Evolutionary conservation across 2,329 filamentous ascomycete species (phyloP).

Genomic region (Fusarium euwallaceae): DNA sequence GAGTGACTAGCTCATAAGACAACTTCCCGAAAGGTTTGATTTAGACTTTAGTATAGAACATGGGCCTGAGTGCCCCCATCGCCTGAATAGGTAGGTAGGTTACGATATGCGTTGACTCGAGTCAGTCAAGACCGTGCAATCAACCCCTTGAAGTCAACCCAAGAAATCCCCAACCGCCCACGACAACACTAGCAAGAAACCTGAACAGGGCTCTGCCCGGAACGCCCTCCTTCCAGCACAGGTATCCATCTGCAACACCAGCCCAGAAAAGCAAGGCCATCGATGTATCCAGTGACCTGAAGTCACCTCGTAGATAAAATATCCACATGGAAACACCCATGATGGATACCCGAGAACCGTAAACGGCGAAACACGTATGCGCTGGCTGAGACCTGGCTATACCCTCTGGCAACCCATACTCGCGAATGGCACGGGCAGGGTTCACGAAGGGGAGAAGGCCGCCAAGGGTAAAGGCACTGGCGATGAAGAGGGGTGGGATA

Average conservation of each 20-base stretch:
- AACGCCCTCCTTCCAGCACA: conserved; percentile 43
- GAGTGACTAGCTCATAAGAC: neutral
- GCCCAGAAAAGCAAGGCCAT: conserved; percentile 34
- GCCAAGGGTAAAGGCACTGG: conserved; percentile 49
- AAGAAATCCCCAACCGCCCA: conserved; percentile 38
- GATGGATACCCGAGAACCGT: conserved; percentile 38
- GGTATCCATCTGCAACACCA: conserved; percentile 39
- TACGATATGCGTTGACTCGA: neutral
- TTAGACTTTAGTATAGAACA: neutral
- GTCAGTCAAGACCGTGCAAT: neutral
- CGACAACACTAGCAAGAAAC: conserved; percentile 16
- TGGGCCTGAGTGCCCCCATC: neutral
- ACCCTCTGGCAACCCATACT: conserved; percentile 50
- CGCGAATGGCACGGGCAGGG: conserved; percentile 48
- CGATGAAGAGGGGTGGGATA: conserved; percentile 46
- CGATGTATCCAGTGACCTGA: conserved; percentile 38
- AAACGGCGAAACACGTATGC: conserved; percentile 47
- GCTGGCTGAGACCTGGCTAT: conserved; percentile 49
- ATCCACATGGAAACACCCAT: conserved; percentile 40
- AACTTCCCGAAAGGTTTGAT: neutral
- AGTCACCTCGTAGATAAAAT: conserved; percentile 40
- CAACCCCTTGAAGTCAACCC: conserved; percentile 32
- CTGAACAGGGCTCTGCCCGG: conserved; percentile 26
- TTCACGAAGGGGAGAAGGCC: conserved; percentile 52
- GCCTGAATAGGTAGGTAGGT: neutral